phyloP scores from a whole-genome alignment of 108 stramenopile species.

The Skeletonema marinoi region DNA sequence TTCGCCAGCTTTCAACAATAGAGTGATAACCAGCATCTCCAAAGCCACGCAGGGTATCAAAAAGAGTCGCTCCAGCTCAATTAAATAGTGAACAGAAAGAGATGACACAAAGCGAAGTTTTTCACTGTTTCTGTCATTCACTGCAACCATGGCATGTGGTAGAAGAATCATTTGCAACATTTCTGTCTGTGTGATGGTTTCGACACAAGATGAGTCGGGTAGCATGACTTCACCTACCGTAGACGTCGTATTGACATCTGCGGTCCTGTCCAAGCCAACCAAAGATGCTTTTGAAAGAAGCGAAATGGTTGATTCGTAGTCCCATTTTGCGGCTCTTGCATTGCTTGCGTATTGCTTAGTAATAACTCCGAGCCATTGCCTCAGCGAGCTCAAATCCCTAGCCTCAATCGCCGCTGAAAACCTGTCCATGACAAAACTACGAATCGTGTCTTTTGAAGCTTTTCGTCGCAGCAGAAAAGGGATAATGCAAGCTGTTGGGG shows the following conservation, averaged over 20 bases:
- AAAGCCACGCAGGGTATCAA: conserved; percentile 26
- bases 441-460: conserved; percentile 10
- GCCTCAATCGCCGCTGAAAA: conserved; percentile 14
- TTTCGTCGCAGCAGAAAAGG: conserved; percentile 32
- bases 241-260: background rate
- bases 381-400: conserved; percentile 6
- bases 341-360: conserved; percentile 25
- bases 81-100: conserved; percentile 19
- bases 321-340: conserved; percentile 12
- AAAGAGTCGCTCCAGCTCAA: conserved; percentile 27
- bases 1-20: conserved; percentile 17
- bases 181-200: conserved; percentile 32
- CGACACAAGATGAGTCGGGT: conserved; percentile 8
- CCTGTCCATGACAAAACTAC: conserved; percentile 16
- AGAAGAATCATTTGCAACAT: conserved; percentile 28
- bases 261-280: background rate
- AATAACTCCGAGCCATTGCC: conserved; percentile 29
- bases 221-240: background rate
- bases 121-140: conserved; percentile 9
- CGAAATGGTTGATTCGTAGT: conserved; percentile 20
- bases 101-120: conserved; percentile 25
- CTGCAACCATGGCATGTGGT: conserved; percentile 23
- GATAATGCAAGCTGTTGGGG: conserved; percentile 19
- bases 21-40: conserved; percentile 31
- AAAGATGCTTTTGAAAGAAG: conserved; percentile 21